These are phyloP conservation scores for Austroboletus festivus DNA, from an alignment of 768 basidiomycete genomes.

Conservation along the genomic window DNA sequence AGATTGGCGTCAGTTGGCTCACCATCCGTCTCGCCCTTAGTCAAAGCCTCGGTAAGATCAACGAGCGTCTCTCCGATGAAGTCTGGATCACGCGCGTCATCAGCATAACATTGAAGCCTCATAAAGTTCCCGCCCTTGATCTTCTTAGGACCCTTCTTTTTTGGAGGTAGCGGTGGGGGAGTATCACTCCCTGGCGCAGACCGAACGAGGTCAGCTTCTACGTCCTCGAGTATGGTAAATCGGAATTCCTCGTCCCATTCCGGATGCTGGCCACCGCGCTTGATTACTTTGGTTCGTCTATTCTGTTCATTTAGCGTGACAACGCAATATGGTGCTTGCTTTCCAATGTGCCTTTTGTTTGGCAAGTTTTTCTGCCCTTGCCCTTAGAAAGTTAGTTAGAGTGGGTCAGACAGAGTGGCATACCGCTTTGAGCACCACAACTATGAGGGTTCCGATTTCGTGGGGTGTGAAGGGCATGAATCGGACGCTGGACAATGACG, in stretches of 20 bases:
- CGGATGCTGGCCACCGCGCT: conserved; percentile 95
- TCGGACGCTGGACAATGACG: conserved; percentile 4
- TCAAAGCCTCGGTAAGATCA: conserved; percentile 84
- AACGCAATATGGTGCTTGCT: conserved; percentile 95
- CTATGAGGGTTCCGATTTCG: conserved; percentile 91
- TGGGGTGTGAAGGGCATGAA: conserved; percentile 59
- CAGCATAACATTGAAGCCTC: conserved; percentile 87
- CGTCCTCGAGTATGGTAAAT: conserved; percentile 83
- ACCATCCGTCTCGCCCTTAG: conserved; percentile 98
- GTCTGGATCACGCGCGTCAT: conserved; percentile 93
- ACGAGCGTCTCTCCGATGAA: conserved; percentile 90
- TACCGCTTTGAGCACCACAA: conserved; percentile 92
- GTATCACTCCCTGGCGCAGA: conserved; percentile 40
- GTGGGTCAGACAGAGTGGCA: conserved; percentile 31
- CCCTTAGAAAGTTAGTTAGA: conserved; percentile 17
- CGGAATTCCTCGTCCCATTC: conserved; percentile 99
- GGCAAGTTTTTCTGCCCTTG: conserved; percentile 73
- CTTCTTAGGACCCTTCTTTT: conserved; percentile 45
- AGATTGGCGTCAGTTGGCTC: conserved; percentile 27
- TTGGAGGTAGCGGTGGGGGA: conserved; percentile 71
- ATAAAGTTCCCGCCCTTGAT: conserved; percentile 75
- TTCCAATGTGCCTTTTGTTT: conserved; percentile 89
- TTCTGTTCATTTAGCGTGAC: conserved; percentile 79
- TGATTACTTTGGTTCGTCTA: conserved; percentile 88
- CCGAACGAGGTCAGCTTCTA: conserved; percentile 48